Base-by-base conservation (phyloP, 495 filamentous ascomycete species). In the Penicillium antarcticum region DNA sequence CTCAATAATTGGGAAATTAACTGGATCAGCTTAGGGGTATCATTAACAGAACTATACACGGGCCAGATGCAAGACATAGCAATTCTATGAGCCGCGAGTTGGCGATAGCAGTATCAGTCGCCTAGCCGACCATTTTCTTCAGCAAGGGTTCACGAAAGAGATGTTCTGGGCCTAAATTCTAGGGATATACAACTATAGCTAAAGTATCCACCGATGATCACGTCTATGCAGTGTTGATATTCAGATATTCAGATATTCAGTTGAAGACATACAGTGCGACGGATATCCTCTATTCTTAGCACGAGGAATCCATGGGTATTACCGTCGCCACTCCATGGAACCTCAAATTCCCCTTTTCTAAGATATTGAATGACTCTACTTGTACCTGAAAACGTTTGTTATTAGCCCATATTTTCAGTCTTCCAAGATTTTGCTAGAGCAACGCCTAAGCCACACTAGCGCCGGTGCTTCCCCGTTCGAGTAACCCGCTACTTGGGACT, bases 361-460 rank as follows among this genome's bases (percentile, higher is more conserved):
- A 29, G 26, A 23, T 29, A 7, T 8, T 7, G 26, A 29, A 10
- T 1, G 9, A 4, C 2, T 29, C 7, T 4, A 5, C 21, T 23
- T 23, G 5, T 8, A 8, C 21, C 21, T 23, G 21, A 23, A 2
- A 2, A 23, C 26, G 1, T 9, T 29, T 29, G 7, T 29, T 29
- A 23, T 29, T 29, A 6, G 5, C 2, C 7, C 2, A 8, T 29
- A 0, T 29, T 29, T 29, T 29, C 8, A 29, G n/a, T 16, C 23
- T 14, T n/a, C 34, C 17, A 24, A 17, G 7, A 26, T 36, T 39
- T 47, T n/a, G 18, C 23, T 39, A 21, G 40, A 42, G 26, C 26
- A 29, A 29, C 26, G 26, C 26, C 40, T 31, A 38, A 47, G 45
- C 45, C 45, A 46, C 44, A 47, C 45, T 47, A 47, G 45, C 45